These are phyloP conservation scores for Neurospora sublineolata DNA, from an alignment of 495 filamentous ascomycete species.

Conservation along the genomic window DNA sequence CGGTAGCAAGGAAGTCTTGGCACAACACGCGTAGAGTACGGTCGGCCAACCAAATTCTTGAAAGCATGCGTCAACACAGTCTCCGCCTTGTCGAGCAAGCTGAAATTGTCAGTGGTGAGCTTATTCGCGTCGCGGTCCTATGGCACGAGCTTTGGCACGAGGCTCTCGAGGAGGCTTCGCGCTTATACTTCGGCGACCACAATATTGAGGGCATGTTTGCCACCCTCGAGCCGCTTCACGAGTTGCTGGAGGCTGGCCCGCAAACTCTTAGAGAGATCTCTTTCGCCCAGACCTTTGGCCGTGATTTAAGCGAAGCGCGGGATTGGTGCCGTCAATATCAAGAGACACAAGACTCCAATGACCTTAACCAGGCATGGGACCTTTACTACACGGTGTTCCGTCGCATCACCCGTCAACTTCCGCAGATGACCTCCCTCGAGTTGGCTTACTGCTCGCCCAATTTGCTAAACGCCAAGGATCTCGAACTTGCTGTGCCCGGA, in stretches of 20 bases:
- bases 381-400: conserved; percentile 96
- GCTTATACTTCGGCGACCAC: conserved; percentile 83
- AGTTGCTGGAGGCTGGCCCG: conserved; percentile 76
- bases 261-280: conserved; percentile 92
- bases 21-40: conserved; percentile 65
- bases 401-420: conserved; percentile 86
- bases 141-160: conserved; percentile 99
- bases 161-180: conserved; percentile 91
- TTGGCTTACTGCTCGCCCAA: conserved; percentile 93
- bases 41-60: conserved; percentile 87
- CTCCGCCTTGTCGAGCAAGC: conserved; percentile 91
- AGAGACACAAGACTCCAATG: conserved; percentile 73
- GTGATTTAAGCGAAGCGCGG: conserved; percentile 84
- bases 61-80: conserved; percentile 92
- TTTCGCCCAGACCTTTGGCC: conserved; percentile 94
- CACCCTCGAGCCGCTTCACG: conserved; percentile 80
- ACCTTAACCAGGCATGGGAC: conserved; percentile 97
- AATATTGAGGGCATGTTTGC: conserved; percentile 97
- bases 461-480: conserved; percentile 65
- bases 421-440: conserved; percentile 83
- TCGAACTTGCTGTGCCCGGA: conserved; percentile 86
- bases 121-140: conserved; percentile 89
- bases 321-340: conserved; percentile 93
- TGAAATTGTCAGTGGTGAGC: conserved; percentile 82
- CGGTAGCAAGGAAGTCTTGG: conserved; percentile 89